Evolutionary conservation across 1,284 basidiomycete genomes (phyloP).

Genomic region (Kwoniella shivajii): DNA sequence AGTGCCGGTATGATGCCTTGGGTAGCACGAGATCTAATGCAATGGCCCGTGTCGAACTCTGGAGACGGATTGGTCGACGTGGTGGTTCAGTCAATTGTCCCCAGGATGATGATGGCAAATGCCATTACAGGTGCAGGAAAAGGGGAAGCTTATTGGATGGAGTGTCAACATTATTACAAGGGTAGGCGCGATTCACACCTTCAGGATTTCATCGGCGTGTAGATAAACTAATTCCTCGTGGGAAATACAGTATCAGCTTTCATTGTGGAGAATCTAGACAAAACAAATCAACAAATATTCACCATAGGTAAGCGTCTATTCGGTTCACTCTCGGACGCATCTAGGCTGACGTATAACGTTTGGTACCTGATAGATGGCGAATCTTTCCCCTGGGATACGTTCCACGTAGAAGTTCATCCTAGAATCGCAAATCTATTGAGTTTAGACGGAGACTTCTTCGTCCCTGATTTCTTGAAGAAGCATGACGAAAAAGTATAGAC

Average conservation of each 20-base stretch:
- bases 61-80: conserved; percentile 82
- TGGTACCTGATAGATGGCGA: conserved; percentile 74
- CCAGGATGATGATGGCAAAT: conserved; percentile 63
- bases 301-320: conserved; percentile 51
- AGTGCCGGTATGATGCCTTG: conserved; percentile 59
- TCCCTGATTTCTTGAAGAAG: conserved; percentile 42
- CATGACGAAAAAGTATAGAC: conserved; percentile 23
- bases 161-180: conserved; percentile 73
- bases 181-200: conserved; percentile 53
- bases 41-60: conserved; percentile 78
- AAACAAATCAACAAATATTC: conserved; percentile 56
- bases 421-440: conserved; percentile 71
- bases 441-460: conserved; percentile 63
- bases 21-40: conserved; percentile 71
- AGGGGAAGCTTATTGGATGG: conserved; percentile 70
- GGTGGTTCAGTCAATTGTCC: conserved; percentile 67
- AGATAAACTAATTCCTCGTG: background rate
- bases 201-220: background rate
- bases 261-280: conserved; percentile 67
- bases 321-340: too few relatives aligned
- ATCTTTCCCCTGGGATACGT: conserved; percentile 73
- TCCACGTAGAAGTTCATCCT: conserved; percentile 78
- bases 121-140: conserved; percentile 68
- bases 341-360: conserved; percentile 8
- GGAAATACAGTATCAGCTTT: conserved; percentile 62